Conservation (phyloP, 306 rosid genomes). For the Sphenostylis stenocarpa region DNA sequence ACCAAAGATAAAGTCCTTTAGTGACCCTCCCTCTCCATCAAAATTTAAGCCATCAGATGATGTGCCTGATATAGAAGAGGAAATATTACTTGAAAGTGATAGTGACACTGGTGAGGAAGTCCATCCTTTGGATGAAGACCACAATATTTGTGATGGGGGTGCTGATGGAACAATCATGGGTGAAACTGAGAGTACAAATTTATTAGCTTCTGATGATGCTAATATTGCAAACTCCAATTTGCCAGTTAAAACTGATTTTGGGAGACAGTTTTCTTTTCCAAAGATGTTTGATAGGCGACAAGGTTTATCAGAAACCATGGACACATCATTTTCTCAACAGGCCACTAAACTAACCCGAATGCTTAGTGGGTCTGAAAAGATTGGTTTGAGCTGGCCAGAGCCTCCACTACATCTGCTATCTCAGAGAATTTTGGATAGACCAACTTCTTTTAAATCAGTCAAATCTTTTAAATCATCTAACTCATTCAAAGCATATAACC, state of each 20-base stretch:
- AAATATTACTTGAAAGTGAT: constrained; percentile 75
- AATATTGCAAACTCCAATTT: constrained; percentile 36
- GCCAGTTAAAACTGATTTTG: constrained; percentile 38
- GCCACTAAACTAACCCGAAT: constrained; percentile 59
- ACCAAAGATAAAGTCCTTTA: constrained; percentile 70
- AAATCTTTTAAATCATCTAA: constrained; percentile 71
- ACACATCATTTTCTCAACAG: constrained; percentile 44
- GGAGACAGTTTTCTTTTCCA: constrained; percentile 56
- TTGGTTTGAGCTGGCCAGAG: constrained; percentile 99
- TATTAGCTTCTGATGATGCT: constrained; percentile 42
- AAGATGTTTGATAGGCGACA: constrained; percentile 58
- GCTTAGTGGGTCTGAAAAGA: constrained; percentile 90
- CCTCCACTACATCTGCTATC: constrained; percentile 76
- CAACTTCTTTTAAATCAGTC: constrained; percentile 60
- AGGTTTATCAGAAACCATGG: constrained; percentile 41
- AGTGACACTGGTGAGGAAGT: constrained; percentile 88
- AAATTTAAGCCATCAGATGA: constrained; percentile 76
- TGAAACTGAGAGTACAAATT: constrained; percentile 24
- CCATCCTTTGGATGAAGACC: constrained; percentile 71
- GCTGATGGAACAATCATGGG: constrained; percentile 25
- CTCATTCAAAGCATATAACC: constrained; percentile 59
- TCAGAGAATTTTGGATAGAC: constrained; percentile 64
- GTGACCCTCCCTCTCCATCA: constrained; percentile 99
- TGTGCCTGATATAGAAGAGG: constrained; percentile 77
- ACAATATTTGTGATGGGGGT: constrained; percentile 40